Base-by-base conservation (phyloP, 164 flowering plant species). In the Protea cynaroides region DNA sequence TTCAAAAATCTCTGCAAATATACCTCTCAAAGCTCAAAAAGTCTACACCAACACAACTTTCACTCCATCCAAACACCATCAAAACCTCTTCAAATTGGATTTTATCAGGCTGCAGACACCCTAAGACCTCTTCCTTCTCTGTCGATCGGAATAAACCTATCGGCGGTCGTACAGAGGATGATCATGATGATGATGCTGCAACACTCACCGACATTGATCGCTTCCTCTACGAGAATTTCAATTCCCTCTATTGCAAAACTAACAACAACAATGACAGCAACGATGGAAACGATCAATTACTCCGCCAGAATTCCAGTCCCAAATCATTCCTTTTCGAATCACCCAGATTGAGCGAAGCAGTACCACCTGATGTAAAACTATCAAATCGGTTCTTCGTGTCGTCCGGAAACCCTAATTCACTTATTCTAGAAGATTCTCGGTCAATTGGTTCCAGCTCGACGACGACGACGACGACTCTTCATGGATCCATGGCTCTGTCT, bases 161-260 rank as follows among this genome's bases (percentile, higher is more conserved):
- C 3, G 12, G 17, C 21, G 3, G 6, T 49, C 46, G 15, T 29
- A 29, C 2, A 29, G n/a, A n/a, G n/a, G 34, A 29, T 29, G 34
- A 5, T 2, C 4, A 29, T 29, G 34, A 29, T 5, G 64, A 44
- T 19, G 63, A 62, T 1, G 84, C 86, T 0, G 95, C 92, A 0
- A 82, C 92, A 1, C 80, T 89, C 11, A 65, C 84, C 9, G 96
- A 92, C 50, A 56, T 85, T 21, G 96, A 92, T 50, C 74, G 71
- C 0, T 87, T 89, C 58, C 80, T 87, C 10, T 68, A 72, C 18
- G 91, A 88, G 75, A 86, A 92, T 53, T 87, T 92, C 80, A 80
- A 62, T 61, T 86, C 94, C 0, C 74, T 86, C 24, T 86, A 82
- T 58, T 62, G 58, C 2, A 38, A 70, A 2, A 79, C 34, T 29